Evolutionary conservation across 2,329 filamentous ascomycete species (phyloP).

Genomic region (Alternaria atra): DNA sequence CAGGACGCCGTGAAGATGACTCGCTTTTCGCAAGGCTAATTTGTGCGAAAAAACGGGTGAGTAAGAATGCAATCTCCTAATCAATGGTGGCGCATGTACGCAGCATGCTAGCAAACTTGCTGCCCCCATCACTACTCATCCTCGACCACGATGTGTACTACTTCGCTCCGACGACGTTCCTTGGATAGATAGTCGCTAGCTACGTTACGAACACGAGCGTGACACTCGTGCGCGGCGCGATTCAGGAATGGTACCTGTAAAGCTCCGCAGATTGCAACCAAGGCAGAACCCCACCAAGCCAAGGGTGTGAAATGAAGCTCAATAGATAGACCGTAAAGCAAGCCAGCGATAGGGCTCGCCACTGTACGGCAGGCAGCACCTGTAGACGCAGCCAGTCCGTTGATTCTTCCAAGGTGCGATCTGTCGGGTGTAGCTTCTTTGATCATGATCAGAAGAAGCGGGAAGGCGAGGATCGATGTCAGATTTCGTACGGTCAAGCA

Average conservation of each 20-base stretch:
- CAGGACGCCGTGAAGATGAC: constrained; percentile 9
- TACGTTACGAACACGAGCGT: constrained; percentile 38
- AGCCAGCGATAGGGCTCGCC: constrained; percentile 72
- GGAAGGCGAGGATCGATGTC: constrained; percentile 73
- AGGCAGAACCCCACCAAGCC: constrained; percentile 68
- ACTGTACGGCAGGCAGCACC: constrained; percentile 76
- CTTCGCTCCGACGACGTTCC: constrained; percentile 24
- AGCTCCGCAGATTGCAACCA: constrained; percentile 65
- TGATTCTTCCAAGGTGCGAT: constrained; percentile 72
- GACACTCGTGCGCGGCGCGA: constrained; percentile 53
- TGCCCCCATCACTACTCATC: constrained; percentile 17
- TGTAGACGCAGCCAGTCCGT: constrained; percentile 74
- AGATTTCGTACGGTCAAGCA: constrained; percentile 72
- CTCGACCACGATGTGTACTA: constrained; percentile 40
- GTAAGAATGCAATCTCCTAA: neutral
- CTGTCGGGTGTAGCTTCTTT: constrained; percentile 74
- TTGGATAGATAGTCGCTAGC: constrained; percentile 32
- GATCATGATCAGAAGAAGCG: constrained; percentile 73
- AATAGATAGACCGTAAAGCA: constrained; percentile 70
- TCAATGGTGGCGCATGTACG: neutral
- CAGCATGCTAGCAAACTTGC: neutral
- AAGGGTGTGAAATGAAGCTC: constrained; percentile 67
- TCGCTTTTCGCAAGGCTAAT: neutral
- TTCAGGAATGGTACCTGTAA: constrained; percentile 66
- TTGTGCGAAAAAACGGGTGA: neutral